A percentile compares a stretch with the other conserved stretches of the same genome.
Conservation (phyloP, 2,329 filamentous ascomycete species). For the Trichothecium roseum region DNA sequence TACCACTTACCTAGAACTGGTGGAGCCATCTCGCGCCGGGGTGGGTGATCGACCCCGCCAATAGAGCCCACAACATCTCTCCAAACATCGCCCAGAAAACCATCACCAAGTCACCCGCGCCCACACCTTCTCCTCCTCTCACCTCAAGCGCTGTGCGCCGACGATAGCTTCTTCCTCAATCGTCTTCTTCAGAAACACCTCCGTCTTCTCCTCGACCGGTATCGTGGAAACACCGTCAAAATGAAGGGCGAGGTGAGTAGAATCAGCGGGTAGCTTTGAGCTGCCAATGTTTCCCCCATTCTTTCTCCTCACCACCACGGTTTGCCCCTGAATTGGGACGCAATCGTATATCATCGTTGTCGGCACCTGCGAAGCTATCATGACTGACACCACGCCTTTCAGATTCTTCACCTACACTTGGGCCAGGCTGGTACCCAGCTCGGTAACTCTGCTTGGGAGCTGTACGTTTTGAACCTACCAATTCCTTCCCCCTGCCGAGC, state of each 20-base stretch:
- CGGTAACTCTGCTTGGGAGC: constrained; percentile 66
- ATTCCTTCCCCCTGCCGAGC: constrained; percentile 4
- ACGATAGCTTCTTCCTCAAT: constrained; percentile 12
- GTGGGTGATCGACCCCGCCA: constrained; percentile 15
- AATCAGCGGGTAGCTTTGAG: too few relatives aligned
- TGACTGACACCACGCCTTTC: constrained; percentile 5
- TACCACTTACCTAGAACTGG: constrained; percentile 4
- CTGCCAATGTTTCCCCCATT: too few relatives aligned
- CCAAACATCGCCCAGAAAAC: constrained; percentile 19
- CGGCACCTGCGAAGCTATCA: background rate
- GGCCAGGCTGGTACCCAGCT: constrained; percentile 65
- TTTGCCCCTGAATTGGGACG: background rate
- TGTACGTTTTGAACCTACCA: constrained; percentile 41
- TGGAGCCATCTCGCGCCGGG: constrained; percentile 6
- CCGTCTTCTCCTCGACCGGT: constrained; percentile 3
- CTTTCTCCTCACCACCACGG: constrained; percentile 5
- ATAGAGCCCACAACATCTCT: constrained; percentile 15
- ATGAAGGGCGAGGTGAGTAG: constrained; percentile 52
- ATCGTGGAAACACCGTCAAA: constrained; percentile 15
- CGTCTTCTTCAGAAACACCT: constrained; percentile 8
- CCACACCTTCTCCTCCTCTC: constrained; percentile 15
- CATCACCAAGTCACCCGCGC: constrained; percentile 14
- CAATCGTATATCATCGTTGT: background rate
- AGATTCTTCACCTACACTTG: constrained; percentile 55
- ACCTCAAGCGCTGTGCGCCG: constrained; percentile 22